phyloP scores from a whole-genome alignment of 176 grass and related monocot species.

The Thinopyrum elongatum region DNA sequence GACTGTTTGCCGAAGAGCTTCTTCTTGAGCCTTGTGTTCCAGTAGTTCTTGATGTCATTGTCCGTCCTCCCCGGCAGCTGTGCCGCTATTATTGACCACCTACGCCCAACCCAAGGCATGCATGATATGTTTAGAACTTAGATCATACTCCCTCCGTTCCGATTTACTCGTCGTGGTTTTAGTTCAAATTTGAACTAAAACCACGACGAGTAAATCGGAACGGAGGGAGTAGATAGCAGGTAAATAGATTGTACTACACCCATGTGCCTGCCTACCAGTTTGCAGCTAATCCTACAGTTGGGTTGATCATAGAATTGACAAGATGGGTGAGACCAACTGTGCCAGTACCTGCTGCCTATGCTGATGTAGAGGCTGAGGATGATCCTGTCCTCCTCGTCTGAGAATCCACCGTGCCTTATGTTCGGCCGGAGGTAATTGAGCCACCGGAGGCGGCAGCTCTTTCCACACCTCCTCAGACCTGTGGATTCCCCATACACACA shows the following conservation, averaged over 20 bases:
- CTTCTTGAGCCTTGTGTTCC: constrained; percentile 98
- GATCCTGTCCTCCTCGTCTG: constrained; percentile 87
- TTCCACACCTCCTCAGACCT: constrained; percentile 93
- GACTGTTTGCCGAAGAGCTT: constrained; percentile 88
- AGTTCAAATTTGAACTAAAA: too few species aligned
- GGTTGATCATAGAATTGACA: constrained; percentile 24
- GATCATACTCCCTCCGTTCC: neutral
- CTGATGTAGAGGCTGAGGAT: constrained; percentile 82
- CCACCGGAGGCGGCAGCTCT: constrained; percentile 97
- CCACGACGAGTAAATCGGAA: too few species aligned
- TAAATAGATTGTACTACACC: constrained; percentile 27
- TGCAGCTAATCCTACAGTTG: constrained; percentile 34
- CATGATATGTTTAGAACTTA: constrained; percentile 27
- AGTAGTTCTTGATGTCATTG: constrained; percentile 99
- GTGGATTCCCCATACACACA: neutral
- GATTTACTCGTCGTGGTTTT: too few species aligned
- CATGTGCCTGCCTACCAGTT: constrained; percentile 43
- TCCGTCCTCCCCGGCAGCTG: constrained; percentile 93
- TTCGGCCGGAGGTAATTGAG: constrained; percentile 96
- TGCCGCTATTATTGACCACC: constrained; percentile 96
- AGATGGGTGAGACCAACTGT: constrained; percentile 4
- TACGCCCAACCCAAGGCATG: constrained; percentile 31
- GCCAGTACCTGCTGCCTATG: constrained; percentile 89
- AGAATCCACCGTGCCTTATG: constrained; percentile 91
- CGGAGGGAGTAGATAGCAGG: neutral